Evolutionary conservation across 495 filamentous ascomycete genomes (phyloP), one percentile per base, ranked within the genome.

Genomic region (Tuber indicum): DNA sequence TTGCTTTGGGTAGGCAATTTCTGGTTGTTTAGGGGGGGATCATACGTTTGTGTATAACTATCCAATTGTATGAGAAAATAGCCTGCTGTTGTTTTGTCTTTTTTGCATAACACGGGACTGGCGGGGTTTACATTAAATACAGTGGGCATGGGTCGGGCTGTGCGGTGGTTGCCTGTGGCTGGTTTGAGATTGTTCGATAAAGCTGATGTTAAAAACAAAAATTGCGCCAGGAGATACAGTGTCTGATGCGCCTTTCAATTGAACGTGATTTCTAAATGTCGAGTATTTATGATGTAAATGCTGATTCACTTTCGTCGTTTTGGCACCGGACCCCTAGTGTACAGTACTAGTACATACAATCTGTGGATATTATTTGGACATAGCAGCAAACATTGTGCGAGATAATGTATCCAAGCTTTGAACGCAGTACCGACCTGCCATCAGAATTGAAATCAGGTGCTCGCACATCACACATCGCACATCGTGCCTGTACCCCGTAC

Each of bases 31-130:
- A 49, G 23, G 23, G 23, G 26, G 32, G n/a, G n/a, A 32, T 36
- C 26, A 66, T 36, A 36, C 26, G 58, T 66, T 66, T 66, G 58
- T 66, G 58, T 66, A 66, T 66, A 66, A 66, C 58, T 16, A 66
- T 66, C 58, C 58, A 12, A 66, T 36, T 66, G 58, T 66, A 66
- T 36, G 58, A 66, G 58, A 66, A 66, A 66, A 66, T 66, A 19
- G 26, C 58, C 58, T 66, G 26, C 58, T 66, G 36, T 66, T 72
- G 41, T 72, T 72, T 72, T 23, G 21, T n/a, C 8, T 26, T 42
- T 72, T 72, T 72, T 72, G 71, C 71, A 46, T 66, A 36, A 36
- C 58, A 66, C 26, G 26, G 58, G 12, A 12, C 58, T 36, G 14
- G 26, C 17, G 26, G 26, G 58, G 26, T 36, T 62, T 66, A 26